Evolutionary conservation across 805 yeast species (phyloP), one percentile per base, ranked within the genome.

Genomic region (Starmera caribaea): DNA sequence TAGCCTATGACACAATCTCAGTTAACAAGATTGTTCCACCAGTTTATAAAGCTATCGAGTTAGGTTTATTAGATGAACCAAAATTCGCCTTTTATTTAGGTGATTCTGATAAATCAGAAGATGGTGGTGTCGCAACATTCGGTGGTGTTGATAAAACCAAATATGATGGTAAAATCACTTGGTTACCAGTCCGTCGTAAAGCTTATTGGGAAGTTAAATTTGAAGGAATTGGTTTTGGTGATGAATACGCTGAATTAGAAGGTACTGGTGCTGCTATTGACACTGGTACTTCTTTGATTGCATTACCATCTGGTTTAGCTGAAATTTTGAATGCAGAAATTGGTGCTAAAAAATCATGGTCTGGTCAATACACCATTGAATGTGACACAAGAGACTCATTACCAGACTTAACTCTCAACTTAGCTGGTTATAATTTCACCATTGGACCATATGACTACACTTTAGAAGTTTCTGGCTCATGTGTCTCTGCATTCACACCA

Each of bases 201-300:
- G 98, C 97, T 29, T 92, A 92, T 76, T 92, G 98, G 98, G 98
- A 92, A 73, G 98, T 92, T 44, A 76, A 81, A 52, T 82, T 92
- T 51, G 87, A 87, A 53, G 89, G 95, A 52, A 71, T 92, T 60
- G 85, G 89, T 34, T 73, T 92, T 47, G 98, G 98, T 55, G 84
- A 83, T 50, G 95, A 92, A 67, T 84, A 74, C 57, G 96, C 97
- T 38, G 76, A 72, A 52, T 76, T 92, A 56, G 75, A 73, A 50
- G 69, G 68, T 56, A 80, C 88, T 45, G 98, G 98, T 62, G 98
- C 97, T 55, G 96, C 96, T 45, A 88, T 92, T 59, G 98, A 92
- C 65, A 92, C 98, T 42, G 98, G 98, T 66, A 92, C 98, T 48
- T 90, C 97, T 30, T 74, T 92, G 63, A 83, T 92, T 63, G 88